Evolutionary conservation across 805 yeast genomes (phyloP).

Genomic region (Barnettozyma populi): DNA sequence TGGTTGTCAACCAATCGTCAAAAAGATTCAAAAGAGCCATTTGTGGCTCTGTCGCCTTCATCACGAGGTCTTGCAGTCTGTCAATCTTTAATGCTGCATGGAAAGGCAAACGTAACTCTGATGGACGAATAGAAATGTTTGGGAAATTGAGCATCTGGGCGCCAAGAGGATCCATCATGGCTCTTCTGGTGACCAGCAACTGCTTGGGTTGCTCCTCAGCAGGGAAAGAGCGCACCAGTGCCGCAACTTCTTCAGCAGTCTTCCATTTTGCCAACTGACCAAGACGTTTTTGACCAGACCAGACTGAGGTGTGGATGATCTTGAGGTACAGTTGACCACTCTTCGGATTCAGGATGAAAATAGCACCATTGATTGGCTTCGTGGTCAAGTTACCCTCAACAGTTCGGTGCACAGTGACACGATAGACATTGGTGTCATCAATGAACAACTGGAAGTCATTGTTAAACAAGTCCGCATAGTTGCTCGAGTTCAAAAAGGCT

Average conservation of each 20-base stretch:
- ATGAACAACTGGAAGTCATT: slow-evolving; percentile 79
- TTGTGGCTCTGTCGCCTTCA: slow-evolving; percentile 87
- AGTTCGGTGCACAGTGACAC: slow-evolving; percentile 88
- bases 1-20: slow-evolving; percentile 86
- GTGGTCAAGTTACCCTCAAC: slow-evolving; percentile 90
- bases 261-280: slow-evolving; percentile 97
- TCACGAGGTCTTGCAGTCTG: slow-evolving; percentile 69
- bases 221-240: slow-evolving; percentile 81
- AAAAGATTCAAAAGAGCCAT: slow-evolving; percentile 87
- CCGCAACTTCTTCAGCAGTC: slow-evolving; percentile 96
- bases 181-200: slow-evolving; percentile 82
- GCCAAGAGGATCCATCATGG: slow-evolving; percentile 89
- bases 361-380: slow-evolving; percentile 89
- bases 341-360: slow-evolving; percentile 83
- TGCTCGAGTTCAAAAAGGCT: slow-evolving; percentile 80
- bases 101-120: slow-evolving; percentile 88
- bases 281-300: slow-evolving; percentile 95
- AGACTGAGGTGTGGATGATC: slow-evolving; percentile 87
- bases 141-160: slow-evolving; percentile 98
- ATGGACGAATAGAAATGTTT: slow-evolving; percentile 79
- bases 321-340: slow-evolving; percentile 87
- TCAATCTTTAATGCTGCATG: slow-evolving; percentile 79
- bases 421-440: slow-evolving; percentile 91
- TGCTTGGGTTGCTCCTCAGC: slow-evolving; percentile 94
- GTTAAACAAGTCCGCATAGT: slow-evolving; percentile 85